phyloP scores from a whole-genome alignment of 2,329 filamentous ascomycete genomes.

The Rasamsonia emersonii region DNA sequence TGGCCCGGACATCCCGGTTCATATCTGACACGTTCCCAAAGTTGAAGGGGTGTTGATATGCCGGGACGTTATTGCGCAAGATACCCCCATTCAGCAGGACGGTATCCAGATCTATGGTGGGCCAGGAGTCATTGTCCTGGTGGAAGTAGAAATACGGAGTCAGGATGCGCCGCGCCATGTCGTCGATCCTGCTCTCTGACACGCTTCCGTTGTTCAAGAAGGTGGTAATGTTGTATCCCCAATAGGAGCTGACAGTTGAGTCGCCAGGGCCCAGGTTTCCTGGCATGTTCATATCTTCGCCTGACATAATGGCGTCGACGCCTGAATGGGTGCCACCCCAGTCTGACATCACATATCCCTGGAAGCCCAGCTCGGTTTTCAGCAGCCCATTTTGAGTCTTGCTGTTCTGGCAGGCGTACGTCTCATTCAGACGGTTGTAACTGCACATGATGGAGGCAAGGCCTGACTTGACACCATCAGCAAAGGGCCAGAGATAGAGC shows the following conservation, averaged over 20 bases:
- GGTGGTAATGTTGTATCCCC: conserved; percentile 27
- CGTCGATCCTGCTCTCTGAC: conserved; percentile 32
- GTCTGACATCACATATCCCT: conserved; percentile 40
- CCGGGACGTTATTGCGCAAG: conserved; percentile 4
- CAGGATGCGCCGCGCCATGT: conserved; percentile 41
- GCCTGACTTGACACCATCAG: conserved; percentile 48
- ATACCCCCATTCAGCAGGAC: conserved; percentile 4
- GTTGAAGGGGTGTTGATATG: conserved; percentile 14
- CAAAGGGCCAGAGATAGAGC: conserved; percentile 56
- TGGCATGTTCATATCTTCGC: conserved; percentile 29
- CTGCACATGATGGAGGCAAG: conserved; percentile 51
- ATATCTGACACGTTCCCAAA: conserved; percentile 8
- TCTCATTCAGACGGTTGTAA: conserved; percentile 40
- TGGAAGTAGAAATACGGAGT: conserved; percentile 38
- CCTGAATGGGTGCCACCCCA: conserved; percentile 37
- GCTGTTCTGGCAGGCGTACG: conserved; percentile 42
- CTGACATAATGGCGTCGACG: conserved; percentile 35
- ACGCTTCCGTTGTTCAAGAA: conserved; percentile 33
- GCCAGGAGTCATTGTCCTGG: conserved; percentile 31
- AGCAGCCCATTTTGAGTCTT: conserved; percentile 39
- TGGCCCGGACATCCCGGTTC: conserved; percentile 55
- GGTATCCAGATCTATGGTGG: conserved; percentile 7
- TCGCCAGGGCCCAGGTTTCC: conserved; percentile 11
- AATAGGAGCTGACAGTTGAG: conserved; percentile 17
- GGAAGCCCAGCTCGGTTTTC: conserved; percentile 45